These are phyloP conservation scores for Striga asiatica DNA, from an alignment of 257 asterid genomes.

Conservation along the genomic window DNA sequence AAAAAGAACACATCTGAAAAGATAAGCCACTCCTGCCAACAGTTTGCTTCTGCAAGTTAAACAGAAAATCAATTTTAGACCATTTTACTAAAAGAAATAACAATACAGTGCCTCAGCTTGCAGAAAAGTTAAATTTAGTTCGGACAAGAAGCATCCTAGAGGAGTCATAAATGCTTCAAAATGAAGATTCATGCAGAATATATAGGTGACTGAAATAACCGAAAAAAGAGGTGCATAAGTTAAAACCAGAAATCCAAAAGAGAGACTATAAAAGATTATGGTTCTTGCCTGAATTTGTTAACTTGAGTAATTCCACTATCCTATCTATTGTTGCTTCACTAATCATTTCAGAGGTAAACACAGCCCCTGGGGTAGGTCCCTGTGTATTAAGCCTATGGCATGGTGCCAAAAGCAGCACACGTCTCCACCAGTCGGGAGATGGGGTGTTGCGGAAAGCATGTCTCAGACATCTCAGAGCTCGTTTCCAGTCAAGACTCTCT, in stretches of 20 bases:
- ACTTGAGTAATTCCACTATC: slow-evolving; percentile 71
- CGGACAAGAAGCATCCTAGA: neutral
- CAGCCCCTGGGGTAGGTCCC: slow-evolving; percentile 84
- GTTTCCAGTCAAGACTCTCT: slow-evolving; percentile 97
- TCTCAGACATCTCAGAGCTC: slow-evolving; percentile 91
- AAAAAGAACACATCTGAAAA: slow-evolving; percentile 87
- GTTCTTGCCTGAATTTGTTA: slow-evolving; percentile 80
- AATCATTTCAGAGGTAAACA: slow-evolving; percentile 94
- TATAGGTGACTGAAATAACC: neutral
- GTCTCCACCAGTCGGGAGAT: slow-evolving; percentile 99
- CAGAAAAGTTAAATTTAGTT: neutral
- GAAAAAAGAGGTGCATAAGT: slow-evolving; percentile 2
- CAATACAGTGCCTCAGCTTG: slow-evolving; percentile 4
- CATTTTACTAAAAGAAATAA: neutral
- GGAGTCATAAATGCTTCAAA: neutral
- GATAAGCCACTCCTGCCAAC: slow-evolving; percentile 99
- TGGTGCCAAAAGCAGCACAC: slow-evolving; percentile 94
- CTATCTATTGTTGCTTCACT: slow-evolving; percentile 93
- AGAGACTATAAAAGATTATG: neutral
- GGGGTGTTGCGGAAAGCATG: slow-evolving; percentile 97
- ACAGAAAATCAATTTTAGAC: slow-evolving; percentile 8
- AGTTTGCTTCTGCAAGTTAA: slow-evolving; percentile 61
- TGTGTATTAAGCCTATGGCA: slow-evolving; percentile 73
- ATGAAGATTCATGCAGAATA: no score
- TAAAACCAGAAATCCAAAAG: neutral